Evolutionary conservation across 371 early-diverging fungal species (phyloP).

Genomic region (Mortierella sp.): DNA sequence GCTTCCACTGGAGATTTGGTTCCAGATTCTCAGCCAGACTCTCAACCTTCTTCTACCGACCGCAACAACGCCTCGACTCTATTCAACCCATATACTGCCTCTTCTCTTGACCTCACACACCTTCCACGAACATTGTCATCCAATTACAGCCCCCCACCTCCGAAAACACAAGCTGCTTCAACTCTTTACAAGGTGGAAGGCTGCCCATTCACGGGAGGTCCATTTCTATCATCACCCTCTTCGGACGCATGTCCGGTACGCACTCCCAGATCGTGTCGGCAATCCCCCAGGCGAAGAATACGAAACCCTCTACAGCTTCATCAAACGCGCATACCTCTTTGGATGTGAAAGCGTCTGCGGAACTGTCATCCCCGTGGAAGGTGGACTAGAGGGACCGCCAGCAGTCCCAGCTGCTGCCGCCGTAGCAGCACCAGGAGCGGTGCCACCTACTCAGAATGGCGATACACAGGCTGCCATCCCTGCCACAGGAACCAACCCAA

Average conservation of each 20-base stretch:
- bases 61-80: conserved; percentile 43
- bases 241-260: conserved; percentile 47
- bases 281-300: conserved; percentile 56
- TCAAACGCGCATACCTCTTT: conserved; percentile 53
- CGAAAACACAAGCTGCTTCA: conserved; percentile 49
- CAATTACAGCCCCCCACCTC: conserved; percentile 43
- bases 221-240: conserved; percentile 54
- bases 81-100: conserved; percentile 40
- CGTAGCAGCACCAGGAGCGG: conserved; percentile 6
- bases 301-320: conserved; percentile 52
- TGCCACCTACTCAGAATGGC: not conserved
- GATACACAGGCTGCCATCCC: conserved; percentile 7
- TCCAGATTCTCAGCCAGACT: conserved; percentile 48
- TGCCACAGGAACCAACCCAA: not conserved
- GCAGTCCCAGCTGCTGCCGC: conserved; percentile 16
- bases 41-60: conserved; percentile 41
- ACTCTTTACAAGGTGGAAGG: conserved; percentile 53
- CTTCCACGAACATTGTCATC: conserved; percentile 47
- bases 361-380: conserved; percentile 54
- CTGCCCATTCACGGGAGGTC: conserved; percentile 53
- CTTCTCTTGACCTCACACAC: conserved; percentile 43
- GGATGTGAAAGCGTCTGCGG: conserved; percentile 57
- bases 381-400: conserved; percentile 41
- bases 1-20: conserved; percentile 52
- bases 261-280: conserved; percentile 50